phyloP scores from a whole-genome alignment of 2,329 filamentous ascomycete genomes.

The Reticulascus tulasneorum region DNA sequence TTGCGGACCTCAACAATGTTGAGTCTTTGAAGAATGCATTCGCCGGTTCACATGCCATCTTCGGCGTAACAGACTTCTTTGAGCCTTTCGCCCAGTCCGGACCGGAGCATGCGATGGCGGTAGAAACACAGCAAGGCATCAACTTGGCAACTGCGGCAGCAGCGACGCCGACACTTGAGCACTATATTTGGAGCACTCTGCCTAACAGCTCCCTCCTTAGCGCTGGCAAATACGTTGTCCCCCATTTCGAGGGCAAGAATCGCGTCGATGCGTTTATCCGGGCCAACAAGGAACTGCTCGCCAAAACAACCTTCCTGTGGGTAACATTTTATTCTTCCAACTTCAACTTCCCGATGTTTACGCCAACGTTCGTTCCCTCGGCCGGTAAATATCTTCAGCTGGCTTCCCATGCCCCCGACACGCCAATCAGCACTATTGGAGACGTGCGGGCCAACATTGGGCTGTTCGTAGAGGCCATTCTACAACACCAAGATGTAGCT shows the following conservation, averaged over 20 bases:
- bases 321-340: slow-evolving; percentile 31
- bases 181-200: slow-evolving; percentile 43
- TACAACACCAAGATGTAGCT: too few relatives aligned
- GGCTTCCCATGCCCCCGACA: too few relatives aligned
- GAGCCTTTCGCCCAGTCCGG: background rate
- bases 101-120: slow-evolving; percentile 11
- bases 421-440: too few relatives aligned
- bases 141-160: slow-evolving; percentile 38
- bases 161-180: slow-evolving; percentile 29
- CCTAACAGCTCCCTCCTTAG: slow-evolving; percentile 28
- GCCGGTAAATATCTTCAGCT: too few relatives aligned
- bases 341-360: slow-evolving; percentile 12
- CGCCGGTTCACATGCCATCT: slow-evolving; percentile 30
- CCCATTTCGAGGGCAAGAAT: slow-evolving; percentile 40
- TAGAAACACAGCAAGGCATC: slow-evolving; percentile 34
- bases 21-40: slow-evolving; percentile 28
- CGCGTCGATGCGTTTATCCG: slow-evolving; percentile 36
- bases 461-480: too few relatives aligned
- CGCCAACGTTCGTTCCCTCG: too few relatives aligned
- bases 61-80: slow-evolving; percentile 28
- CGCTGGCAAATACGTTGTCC: slow-evolving; percentile 26
- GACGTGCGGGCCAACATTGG: too few relatives aligned
- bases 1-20: slow-evolving; percentile 27
- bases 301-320: slow-evolving; percentile 38
- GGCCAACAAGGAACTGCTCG: slow-evolving; percentile 21